Evolutionary conservation across 306 rosid species (phyloP).

Genomic region (Datisca glomerata): DNA sequence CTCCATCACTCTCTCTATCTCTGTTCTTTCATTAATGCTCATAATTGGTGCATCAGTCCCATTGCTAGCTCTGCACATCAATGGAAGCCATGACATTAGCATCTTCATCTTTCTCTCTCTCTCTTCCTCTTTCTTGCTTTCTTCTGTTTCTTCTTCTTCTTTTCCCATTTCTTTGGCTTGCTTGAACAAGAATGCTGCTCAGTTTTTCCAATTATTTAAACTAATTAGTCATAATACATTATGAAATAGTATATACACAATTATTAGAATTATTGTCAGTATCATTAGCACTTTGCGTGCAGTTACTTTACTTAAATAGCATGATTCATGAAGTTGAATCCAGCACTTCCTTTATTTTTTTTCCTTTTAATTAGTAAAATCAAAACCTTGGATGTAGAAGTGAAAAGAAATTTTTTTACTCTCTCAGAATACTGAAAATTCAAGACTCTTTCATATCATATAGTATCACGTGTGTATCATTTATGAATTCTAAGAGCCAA

Average conservation of each 20-base stretch:
- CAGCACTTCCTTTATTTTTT: no score
- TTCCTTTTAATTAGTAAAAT: no score
- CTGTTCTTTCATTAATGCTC: conserved; percentile 33
- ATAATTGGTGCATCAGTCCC: conserved; percentile 49
- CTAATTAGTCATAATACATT: background rate
- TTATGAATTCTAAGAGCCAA: no score
- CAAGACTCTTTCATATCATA: no score
- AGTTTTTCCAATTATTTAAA: background rate
- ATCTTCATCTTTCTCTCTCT: conserved; percentile 35
- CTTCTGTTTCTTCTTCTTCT: conserved; percentile 18
- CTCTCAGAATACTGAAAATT: no score
- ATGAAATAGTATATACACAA: background rate
- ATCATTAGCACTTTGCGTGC: no score
- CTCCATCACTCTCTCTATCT: conserved; percentile 49
- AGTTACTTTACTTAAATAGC: no score
- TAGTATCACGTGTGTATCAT: no score
- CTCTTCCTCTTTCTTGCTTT: conserved; percentile 18
- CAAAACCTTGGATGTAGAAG: no score
- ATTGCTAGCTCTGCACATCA: conserved; percentile 58
- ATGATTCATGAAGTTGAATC: no score
- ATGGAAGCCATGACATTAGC: conserved; percentile 65
- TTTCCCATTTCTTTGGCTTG: conserved; percentile 37
- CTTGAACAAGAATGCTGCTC: conserved; percentile 51
- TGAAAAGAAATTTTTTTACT: no score
- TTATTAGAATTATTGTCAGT: background rate